Base-by-base conservation (phyloP, 148 eudicot species). In the Pouteria glomerata region DNA sequence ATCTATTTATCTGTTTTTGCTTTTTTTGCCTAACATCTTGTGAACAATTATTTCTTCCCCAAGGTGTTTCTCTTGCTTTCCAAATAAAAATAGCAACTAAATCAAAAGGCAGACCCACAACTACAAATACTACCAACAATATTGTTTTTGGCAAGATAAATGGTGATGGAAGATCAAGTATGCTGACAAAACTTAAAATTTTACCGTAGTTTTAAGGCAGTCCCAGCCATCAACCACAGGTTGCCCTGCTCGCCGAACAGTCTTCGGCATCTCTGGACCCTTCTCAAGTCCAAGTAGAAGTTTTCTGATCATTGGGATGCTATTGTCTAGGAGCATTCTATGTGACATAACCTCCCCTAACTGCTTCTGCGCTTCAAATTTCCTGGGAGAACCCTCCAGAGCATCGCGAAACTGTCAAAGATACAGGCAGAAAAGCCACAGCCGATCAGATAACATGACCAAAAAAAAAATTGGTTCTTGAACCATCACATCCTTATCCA, bases 151-250 rank as follows among this genome's bases (percentile, higher is more conserved):
- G n/a, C n/a, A n/a, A n/a, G n/a, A n/a, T n/a, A n/a, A n/a, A n/a
- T n/a, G n/a, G n/a, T n/a, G n/a, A 41, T 39, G n/a, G n/a, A n/a
- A n/a, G n/a, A 39, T 39, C 5, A n/a, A 4, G 31, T 19, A 16
- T 11, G 55, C 44, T 53, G n/a, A n/a, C n/a, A 33, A 56, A 19
- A 61, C 35, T 14, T 12, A 56, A 66, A 70, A 15, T 45, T 56
- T 73, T 82, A 92, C 99, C 88, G 85, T 69, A 29, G 83, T 82
- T 81, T 84, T 90, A 63, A 96, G 88, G 80, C 97, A 90, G 63
- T 72, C 71, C 99, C 97, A 96, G 79, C 92, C 96, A 83, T 92
- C 94, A 73, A 88, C 92, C 41, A 92, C 92, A 82, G 99, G 94
- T 73, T 90, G 79, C 50, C 97, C 92, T 5, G 90, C 60, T 47